Evolutionary conservation across 2,329 filamentous ascomycete genomes (phyloP), one percentile per base, ranked within the genome.

Genomic region (Mollisia scopiformis): DNA sequence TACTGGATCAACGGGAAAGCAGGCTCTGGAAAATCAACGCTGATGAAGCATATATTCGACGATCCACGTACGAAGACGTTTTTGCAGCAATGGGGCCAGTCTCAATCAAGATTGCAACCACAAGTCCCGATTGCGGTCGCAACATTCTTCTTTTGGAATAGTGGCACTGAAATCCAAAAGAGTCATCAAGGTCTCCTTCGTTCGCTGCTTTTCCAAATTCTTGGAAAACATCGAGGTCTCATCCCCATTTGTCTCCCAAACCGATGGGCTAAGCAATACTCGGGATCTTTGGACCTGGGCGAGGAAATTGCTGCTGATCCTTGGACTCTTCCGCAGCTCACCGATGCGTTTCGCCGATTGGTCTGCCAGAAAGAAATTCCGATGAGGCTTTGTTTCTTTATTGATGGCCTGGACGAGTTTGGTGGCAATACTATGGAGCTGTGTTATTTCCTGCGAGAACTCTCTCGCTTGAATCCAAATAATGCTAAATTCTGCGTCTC

Each of bases 351-450:
- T 41, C 37, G 16, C n/a, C 3, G 10, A 33, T 50, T 59, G 2
- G 6, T 54, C 14, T 16, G 25, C 3, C 56, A 54, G 27, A 28
- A 23, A 23, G 19, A 11, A 2, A 30, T 47, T 10, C 35, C 55
- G 3, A 3, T 39, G 14, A 19, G 28, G 16, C 43, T 62, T 2
- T 57, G 39, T 30, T 50, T 59, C 27, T 57, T 62, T n/a, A 33
- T 61, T 27, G 59, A 61, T 33, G 59, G 59, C 16, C 31, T 61
- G 10, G 59, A 61, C 27, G 60, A 62, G 19, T 30, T 31, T 19
- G 37, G 28, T 21, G 37, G 41, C 16, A 31, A 56, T 21, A 19
- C 13, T 16, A 13, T 41, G 13, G 33, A 52, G n/a, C 30, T 58
- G 3, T 30, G 21, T 1, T 6, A 56, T 6, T 35, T 61, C 11